Percentiles rank a stretch among this genome's conserved stretches.
phyloP scores from a whole-genome alignment of 306 rosid species.

The Carpinus fangiana region DNA sequence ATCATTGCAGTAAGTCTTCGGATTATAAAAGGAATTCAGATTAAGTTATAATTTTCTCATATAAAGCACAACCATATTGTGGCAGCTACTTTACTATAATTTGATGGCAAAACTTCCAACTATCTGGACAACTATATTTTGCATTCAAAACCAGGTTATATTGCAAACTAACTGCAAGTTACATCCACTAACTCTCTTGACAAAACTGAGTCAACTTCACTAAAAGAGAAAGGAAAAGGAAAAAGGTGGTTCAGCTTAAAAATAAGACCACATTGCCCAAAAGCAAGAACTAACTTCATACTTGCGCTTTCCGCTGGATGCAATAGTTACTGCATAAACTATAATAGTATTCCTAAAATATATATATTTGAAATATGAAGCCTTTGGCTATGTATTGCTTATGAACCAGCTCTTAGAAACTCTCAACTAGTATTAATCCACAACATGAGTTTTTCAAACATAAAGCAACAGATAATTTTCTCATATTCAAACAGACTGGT shows the following conservation, averaged over 20 bases:
- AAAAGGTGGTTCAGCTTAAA: background rate
- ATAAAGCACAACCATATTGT: background rate
- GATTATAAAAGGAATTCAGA: conserved; percentile 12
- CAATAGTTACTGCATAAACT: no score
- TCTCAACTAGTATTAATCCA: background rate
- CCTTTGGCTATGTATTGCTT: background rate
- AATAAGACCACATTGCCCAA: background rate
- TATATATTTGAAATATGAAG: background rate
- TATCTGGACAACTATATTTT: background rate
- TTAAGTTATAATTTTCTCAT: background rate
- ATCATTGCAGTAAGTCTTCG: conserved; percentile 14
- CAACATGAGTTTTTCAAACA: background rate
- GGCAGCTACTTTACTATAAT: background rate
- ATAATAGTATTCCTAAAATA: background rate
- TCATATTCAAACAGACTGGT: background rate
- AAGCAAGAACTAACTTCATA: background rate
- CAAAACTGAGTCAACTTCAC: background rate
- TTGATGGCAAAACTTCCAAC: background rate
- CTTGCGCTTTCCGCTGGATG: background rate
- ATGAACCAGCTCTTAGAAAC: background rate
- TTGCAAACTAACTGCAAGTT: conserved; percentile 3
- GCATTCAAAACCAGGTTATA: background rate
- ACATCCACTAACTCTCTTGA: background rate
- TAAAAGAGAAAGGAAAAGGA: background rate
- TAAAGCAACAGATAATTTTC: background rate